phyloP scores from a whole-genome alignment of 2,329 filamentous ascomycete genomes.

The Rutstroemia sp. region DNA sequence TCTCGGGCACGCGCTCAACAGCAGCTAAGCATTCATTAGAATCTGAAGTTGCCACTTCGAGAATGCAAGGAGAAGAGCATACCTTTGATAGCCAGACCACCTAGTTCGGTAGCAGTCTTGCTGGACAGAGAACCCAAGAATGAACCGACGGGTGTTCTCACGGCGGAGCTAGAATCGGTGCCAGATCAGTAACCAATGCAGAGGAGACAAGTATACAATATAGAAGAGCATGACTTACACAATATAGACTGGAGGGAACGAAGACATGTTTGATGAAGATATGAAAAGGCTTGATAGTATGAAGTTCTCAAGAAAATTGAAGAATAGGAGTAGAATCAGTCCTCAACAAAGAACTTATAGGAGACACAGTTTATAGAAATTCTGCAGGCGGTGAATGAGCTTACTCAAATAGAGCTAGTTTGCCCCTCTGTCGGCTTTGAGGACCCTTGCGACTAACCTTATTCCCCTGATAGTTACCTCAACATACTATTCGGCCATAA shows the following conservation, averaged over 20 bases:
- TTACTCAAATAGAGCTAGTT: not conserved
- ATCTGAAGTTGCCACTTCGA: not conserved
- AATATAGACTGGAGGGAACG: constrained; percentile 86
- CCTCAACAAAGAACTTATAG: constrained; percentile 3
- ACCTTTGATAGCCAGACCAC: constrained; percentile 90
- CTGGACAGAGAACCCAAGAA: constrained; percentile 92
- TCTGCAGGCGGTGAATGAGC: not conserved
- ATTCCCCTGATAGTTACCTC: too few species aligned
- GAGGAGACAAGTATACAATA: not conserved
- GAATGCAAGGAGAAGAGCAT: constrained; percentile 16
- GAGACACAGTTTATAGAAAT: not conserved
- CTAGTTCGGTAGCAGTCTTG: constrained; percentile 78
- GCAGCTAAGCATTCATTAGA: constrained; percentile 44
- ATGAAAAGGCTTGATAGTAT: not conserved
- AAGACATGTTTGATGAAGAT: constrained; percentile 55
- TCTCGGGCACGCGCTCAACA: constrained; percentile 74
- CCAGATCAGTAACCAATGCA: not conserved
- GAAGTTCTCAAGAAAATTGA: not conserved
- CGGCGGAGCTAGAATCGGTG: constrained; percentile 47
- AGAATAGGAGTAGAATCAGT: not conserved
- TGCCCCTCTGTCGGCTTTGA: not conserved
- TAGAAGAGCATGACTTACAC: constrained; percentile 38
- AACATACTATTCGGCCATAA: too few species aligned
- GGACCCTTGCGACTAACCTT: too few species aligned
- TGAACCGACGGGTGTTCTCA: constrained; percentile 84